phyloP scores from a whole-genome alignment of 192 early-diverging fungal genomes.

The Coemansia sp. region DNA sequence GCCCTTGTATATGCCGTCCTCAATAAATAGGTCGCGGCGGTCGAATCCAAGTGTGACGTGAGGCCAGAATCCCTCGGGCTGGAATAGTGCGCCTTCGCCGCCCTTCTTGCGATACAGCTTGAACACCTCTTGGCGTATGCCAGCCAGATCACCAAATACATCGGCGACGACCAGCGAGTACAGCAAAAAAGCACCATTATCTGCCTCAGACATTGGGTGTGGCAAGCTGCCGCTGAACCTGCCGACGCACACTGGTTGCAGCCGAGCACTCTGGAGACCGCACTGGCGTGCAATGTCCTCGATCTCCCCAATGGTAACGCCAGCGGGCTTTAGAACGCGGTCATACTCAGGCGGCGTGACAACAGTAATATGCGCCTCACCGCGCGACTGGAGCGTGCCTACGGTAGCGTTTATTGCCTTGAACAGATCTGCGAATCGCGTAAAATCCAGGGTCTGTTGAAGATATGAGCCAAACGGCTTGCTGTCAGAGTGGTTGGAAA shows the following conservation, averaged over 20 bases:
- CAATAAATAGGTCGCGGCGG: conserved; percentile 64
- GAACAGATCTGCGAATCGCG: conserved; percentile 59
- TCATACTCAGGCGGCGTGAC: conserved; percentile 69
- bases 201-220: conserved; percentile 14
- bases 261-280: conserved; percentile 60
- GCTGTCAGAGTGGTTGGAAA: conserved; percentile 43
- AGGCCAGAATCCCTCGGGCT: conserved; percentile 64
- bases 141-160: conserved; percentile 44
- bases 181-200: conserved; percentile 24
- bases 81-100: conserved; percentile 71
- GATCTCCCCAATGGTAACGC: conserved; percentile 67
- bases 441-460: conserved; percentile 62
- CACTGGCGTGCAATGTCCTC: conserved; percentile 57
- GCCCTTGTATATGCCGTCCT: conserved; percentile 73
- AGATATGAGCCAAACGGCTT: conserved; percentile 57
- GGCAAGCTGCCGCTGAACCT: conserved; percentile 53
- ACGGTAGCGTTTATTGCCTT: conserved; percentile 53
- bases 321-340: conserved; percentile 55
- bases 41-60: conserved; percentile 72
- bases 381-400: conserved; percentile 47
- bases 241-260: conserved; percentile 66
- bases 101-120: conserved; percentile 61
- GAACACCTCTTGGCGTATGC: conserved; percentile 60
- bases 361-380: conserved; percentile 74
- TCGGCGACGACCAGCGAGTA: conserved; percentile 58